Evolutionary conservation across 2,329 filamentous ascomycete genomes (phyloP).

Genomic region (Acrocalymma vagum): DNA sequence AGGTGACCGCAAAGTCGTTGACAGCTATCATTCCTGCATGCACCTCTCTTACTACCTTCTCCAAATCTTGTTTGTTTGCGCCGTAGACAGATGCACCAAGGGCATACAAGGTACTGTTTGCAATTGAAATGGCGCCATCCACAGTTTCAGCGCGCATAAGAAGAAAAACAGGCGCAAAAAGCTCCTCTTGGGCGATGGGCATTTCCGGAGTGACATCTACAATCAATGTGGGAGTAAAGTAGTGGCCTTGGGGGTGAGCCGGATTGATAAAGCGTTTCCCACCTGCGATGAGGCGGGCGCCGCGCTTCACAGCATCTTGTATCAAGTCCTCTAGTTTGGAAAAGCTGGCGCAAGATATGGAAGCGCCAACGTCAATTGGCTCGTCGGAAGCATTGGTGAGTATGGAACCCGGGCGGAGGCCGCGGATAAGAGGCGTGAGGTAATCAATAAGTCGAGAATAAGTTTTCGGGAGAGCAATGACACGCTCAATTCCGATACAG

Average conservation of each 20-base stretch:
- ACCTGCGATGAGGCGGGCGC: slow-evolving; percentile 83
- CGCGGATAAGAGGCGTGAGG: slow-evolving; percentile 76
- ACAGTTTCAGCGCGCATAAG: slow-evolving; percentile 78
- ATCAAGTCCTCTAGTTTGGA: slow-evolving; percentile 79
- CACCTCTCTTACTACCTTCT: slow-evolving; percentile 71
- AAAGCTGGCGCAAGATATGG: slow-evolving; percentile 84
- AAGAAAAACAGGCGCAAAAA: slow-evolving; percentile 91
- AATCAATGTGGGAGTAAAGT: slow-evolving; percentile 90
- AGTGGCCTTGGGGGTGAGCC: slow-evolving; percentile 79
- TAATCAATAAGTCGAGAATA: slow-evolving; percentile 77
- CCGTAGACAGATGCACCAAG: slow-evolving; percentile 92
- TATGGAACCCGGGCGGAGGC: slow-evolving; percentile 77
- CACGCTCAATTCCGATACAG: slow-evolving; percentile 95
- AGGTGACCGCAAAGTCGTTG: slow-evolving; percentile 94
- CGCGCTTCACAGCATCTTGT: slow-evolving; percentile 76
- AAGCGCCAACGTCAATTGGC: slow-evolving; percentile 81
- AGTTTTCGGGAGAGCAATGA: slow-evolving; percentile 79
- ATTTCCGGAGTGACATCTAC: slow-evolving; percentile 88
- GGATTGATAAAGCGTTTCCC: slow-evolving; percentile 78
- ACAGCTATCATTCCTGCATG: slow-evolving; percentile 90
- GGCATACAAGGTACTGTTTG: slow-evolving; percentile 85
- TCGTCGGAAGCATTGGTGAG: slow-evolving; percentile 57
- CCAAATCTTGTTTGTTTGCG: slow-evolving; percentile 64
- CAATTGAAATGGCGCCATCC: slow-evolving; percentile 74
- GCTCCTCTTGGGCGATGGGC: slow-evolving; percentile 88